Conservation (phyloP, 257 asterid genomes). For the Solanum bulbocastanum region DNA sequence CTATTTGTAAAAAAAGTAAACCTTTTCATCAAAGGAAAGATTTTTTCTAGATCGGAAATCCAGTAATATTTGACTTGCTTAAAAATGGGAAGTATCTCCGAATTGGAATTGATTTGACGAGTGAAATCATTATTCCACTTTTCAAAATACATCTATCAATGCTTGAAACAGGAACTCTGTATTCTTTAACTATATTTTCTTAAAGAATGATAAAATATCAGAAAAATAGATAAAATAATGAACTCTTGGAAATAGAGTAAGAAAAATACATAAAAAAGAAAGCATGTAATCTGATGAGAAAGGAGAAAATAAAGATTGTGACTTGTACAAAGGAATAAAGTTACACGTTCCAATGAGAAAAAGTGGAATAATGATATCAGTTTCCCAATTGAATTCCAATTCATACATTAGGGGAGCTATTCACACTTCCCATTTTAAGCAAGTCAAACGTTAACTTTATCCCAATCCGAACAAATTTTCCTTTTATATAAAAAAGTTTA, state of each 20-base stretch:
- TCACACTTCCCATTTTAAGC: not conserved
- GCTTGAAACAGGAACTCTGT: not conserved
- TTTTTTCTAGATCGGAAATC: not conserved
- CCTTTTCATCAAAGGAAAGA: not conserved
- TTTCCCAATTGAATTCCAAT: not conserved
- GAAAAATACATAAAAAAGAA: not conserved
- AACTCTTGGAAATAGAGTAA: not conserved
- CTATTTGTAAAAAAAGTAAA: not conserved
- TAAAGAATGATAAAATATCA: not conserved
- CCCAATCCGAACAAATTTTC: not conserved
- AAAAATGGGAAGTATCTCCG: not conserved
- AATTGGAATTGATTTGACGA: not conserved
- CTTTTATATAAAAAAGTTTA: not conserved
- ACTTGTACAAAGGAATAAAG: not conserved
- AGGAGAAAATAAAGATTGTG: not conserved
- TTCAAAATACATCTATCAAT: not conserved
- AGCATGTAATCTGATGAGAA: not conserved
- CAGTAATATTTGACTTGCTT: not conserved
- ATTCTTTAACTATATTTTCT: not conserved
- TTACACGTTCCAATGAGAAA: not conserved
- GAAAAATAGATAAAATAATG: not conserved
- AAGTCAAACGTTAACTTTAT: not conserved
- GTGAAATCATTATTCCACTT: not conserved
- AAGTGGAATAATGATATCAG: not conserved
- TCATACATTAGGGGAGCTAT: not conserved